Evolutionary conservation across 192 early-diverging fungal genomes (phyloP).

Genomic region (Coemansia sp.): DNA sequence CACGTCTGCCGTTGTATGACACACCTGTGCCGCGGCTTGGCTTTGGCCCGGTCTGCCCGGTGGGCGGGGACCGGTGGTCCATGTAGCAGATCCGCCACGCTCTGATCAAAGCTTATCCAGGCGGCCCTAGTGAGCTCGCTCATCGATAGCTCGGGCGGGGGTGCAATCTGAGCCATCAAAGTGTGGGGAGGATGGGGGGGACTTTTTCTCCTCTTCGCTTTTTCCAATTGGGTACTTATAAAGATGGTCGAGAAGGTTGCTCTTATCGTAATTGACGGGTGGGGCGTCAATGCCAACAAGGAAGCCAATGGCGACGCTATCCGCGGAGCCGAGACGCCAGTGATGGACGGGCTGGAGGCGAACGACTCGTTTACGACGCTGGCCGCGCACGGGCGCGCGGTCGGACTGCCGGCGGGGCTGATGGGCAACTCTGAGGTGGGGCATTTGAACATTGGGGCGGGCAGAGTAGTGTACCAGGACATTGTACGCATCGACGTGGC

Average conservation of each 20-base stretch:
- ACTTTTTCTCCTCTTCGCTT: not conserved
- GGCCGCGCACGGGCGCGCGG: constrained; percentile 88
- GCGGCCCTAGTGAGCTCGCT: too few species aligned
- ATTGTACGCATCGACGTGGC: constrained; percentile 97
- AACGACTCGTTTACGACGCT: constrained; percentile 71
- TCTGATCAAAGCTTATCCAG: too few species aligned
- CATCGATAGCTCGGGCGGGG: too few species aligned
- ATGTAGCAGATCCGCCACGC: too few species aligned
- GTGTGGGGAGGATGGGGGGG: not conserved
- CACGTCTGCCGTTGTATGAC: too few species aligned
- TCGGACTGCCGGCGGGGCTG: constrained; percentile 96
- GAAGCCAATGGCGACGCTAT: constrained; percentile 85
- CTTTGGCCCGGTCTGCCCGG: too few species aligned
- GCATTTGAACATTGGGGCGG: constrained; percentile 99
- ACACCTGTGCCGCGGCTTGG: too few species aligned
- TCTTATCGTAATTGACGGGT: constrained; percentile 95
- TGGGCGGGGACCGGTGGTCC: too few species aligned
- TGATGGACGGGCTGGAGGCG: constrained; percentile 78
- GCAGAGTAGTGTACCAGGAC: constrained; percentile 98
- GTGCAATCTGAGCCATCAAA: too few species aligned
- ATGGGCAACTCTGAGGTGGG: constrained; percentile 99
- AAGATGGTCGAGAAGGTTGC: constrained; percentile 62
- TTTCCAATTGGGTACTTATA: not conserved
- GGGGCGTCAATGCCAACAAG: constrained; percentile 78
- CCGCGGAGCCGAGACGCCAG: constrained; percentile 84